phyloP scores from a whole-genome alignment of 345 rosid species.

The Salix dunnii region DNA sequence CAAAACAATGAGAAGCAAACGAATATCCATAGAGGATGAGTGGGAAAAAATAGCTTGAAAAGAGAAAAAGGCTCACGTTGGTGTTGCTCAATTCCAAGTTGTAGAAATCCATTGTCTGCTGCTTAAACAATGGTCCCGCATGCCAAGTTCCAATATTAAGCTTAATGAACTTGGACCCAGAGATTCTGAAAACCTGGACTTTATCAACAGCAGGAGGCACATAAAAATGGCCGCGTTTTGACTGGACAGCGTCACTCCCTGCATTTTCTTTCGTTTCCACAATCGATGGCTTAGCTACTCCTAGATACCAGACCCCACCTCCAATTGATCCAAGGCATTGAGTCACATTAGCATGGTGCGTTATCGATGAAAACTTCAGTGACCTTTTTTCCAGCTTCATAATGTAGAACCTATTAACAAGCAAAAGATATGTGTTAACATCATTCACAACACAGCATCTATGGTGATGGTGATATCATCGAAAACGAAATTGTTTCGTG shows the following conservation, averaged over 20 bases:
- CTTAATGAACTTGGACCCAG: constrained; percentile 69
- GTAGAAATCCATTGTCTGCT: constrained; percentile 63
- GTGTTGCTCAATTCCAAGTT: constrained; percentile 78
- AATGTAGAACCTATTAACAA: constrained; percentile 48
- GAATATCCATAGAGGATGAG: not conserved
- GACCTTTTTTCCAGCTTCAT: constrained; percentile 48
- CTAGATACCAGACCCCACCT: constrained; percentile 73
- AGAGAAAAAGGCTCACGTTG: constrained; percentile 46
- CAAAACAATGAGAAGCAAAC: not conserved
- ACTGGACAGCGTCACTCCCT: constrained; percentile 20
- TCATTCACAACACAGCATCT: too few species aligned
- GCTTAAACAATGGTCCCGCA: constrained; percentile 66
- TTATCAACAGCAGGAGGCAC: constrained; percentile 56
- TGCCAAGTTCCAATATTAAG: constrained; percentile 82
- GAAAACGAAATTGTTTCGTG: too few species aligned
- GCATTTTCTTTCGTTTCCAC: constrained; percentile 19
- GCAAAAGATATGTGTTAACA: not conserved
- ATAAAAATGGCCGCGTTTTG: constrained; percentile 55
- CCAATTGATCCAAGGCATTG: constrained; percentile 86
- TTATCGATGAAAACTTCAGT: constrained; percentile 44
- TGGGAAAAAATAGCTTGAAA: not conserved
- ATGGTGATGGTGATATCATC: too few species aligned
- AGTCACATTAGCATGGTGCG: constrained; percentile 83
- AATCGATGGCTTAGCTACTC: constrained; percentile 69
- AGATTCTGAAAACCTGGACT: constrained; percentile 55